These are phyloP conservation scores for Penicillium longicatenatum DNA, from an alignment of 495 filamentous ascomycete species.

Conservation along the genomic window DNA sequence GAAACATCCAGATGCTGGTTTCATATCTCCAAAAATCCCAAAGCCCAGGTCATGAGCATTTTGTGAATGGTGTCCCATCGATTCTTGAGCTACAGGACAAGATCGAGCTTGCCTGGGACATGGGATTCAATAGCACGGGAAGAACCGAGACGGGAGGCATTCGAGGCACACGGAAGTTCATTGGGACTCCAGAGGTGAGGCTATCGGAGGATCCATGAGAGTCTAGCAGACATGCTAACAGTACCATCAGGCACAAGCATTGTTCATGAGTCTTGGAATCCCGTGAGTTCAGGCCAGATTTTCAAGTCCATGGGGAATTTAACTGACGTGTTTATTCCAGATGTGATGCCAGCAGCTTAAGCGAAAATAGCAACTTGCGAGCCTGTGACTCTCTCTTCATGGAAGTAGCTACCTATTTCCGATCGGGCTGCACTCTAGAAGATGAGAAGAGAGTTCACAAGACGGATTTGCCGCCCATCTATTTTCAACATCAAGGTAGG, in stretches of 20 bases:
- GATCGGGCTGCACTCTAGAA: conserved; percentile 42
- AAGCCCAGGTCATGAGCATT: conserved; percentile 57
- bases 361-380: conserved; percentile 35
- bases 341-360: conserved; percentile 56
- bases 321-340: conserved; percentile 28
- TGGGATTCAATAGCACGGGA: conserved; percentile 73
- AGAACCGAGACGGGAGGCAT: conserved; percentile 86
- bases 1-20: conserved; percentile 93
- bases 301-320: neutral
- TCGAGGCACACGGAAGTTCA: conserved; percentile 86
- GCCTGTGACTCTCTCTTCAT: conserved; percentile 62
- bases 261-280: conserved; percentile 71
- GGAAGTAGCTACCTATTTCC: conserved; percentile 75
- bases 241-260: conserved; percentile 67
- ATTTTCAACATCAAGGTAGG: conserved; percentile 81
- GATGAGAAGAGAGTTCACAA: conserved; percentile 55
- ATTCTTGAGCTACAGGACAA: conserved; percentile 84
- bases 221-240: conserved; percentile 12
- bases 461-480: conserved; percentile 79
- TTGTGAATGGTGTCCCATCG: conserved; percentile 65
- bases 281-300: conserved; percentile 45
- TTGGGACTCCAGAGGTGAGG: conserved; percentile 87
- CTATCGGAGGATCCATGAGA: neutral
- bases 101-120: conserved; percentile 91
- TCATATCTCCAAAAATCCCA: conserved; percentile 70